Conservation (phyloP, 2,329 filamentous ascomycete genomes). For the Chaetomiaceae sp. region DNA sequence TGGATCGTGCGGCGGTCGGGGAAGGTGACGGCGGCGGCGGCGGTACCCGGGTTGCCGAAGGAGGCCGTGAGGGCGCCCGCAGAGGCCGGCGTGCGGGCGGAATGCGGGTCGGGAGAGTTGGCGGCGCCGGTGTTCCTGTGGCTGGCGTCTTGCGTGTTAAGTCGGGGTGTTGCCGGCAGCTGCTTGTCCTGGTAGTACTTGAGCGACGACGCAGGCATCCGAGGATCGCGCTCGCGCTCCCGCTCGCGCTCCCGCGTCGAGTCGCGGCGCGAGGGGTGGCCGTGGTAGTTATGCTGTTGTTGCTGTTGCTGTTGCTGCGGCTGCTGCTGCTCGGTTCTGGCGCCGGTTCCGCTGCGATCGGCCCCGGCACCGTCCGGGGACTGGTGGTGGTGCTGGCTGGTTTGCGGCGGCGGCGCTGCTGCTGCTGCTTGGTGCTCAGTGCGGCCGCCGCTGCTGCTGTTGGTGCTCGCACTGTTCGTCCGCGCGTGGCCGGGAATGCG, state of each 20-base stretch:
- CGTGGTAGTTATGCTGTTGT: neutral
- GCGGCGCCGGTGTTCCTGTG: slow-evolving; percentile 9
- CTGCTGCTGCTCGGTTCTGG: slow-evolving; percentile 7
- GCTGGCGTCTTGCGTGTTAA: slow-evolving; percentile 20
- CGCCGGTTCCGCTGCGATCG: slow-evolving; percentile 5
- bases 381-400: slow-evolving; percentile 13
- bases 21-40: slow-evolving; percentile 9
- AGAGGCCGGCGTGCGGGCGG: slow-evolving; percentile 22
- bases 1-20: slow-evolving; percentile 23
- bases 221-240: slow-evolving; percentile 19
- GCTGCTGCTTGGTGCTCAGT: slow-evolving; percentile 2
- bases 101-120: slow-evolving; percentile 21
- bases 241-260: neutral
- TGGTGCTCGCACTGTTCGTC: slow-evolving; percentile 29
- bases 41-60: slow-evolving; percentile 8
- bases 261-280: slow-evolving; percentile 10
- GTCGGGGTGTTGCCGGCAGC: slow-evolving; percentile 24
- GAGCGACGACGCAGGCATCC: slow-evolving; percentile 20
- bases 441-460: slow-evolving; percentile 22
- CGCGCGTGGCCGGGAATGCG: slow-evolving; percentile 27
- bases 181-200: slow-evolving; percentile 26
- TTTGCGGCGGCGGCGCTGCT: slow-evolving; percentile 11
- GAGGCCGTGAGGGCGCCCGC: slow-evolving; percentile 13
- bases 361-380: slow-evolving; percentile 7
- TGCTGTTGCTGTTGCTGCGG: neutral